Evolutionary conservation across 1,284 basidiomycete species (phyloP).

Genomic region (Ustanciosporium gigantosporum): DNA sequence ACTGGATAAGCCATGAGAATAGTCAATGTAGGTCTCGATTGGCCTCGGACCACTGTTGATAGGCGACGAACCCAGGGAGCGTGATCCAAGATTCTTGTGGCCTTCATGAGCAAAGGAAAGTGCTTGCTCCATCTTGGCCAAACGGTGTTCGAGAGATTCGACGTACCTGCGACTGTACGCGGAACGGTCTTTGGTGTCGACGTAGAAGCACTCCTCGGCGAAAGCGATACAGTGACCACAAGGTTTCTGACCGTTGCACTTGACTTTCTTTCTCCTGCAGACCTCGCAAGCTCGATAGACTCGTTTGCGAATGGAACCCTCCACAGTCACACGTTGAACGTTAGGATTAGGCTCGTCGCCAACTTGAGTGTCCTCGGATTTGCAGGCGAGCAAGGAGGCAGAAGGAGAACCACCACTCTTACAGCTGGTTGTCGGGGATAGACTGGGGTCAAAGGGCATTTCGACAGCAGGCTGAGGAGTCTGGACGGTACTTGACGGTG

Average conservation of each 20-base stretch:
- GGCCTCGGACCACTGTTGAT: too few relatives aligned
- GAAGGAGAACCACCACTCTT: neutral
- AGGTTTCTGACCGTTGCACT: slow-evolving; percentile 43
- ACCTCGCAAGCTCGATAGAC: slow-evolving; percentile 40
- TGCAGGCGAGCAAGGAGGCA: too few relatives aligned
- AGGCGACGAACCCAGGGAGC: too few relatives aligned
- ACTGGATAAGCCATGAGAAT: neutral
- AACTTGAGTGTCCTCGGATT: neutral
- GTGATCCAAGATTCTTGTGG: too few relatives aligned
- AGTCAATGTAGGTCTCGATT: too few relatives aligned
- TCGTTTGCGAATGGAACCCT: slow-evolving; percentile 27
- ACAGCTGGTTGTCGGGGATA: neutral
- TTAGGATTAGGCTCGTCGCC: neutral
- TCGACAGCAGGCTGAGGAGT: too few relatives aligned
- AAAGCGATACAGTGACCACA: slow-evolving; percentile 40
- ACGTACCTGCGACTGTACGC: slow-evolving; percentile 44
- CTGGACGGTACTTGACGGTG: too few relatives aligned
- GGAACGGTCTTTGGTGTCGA: slow-evolving; percentile 30
- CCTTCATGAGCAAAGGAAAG: neutral
- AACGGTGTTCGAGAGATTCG: slow-evolving; percentile 31
- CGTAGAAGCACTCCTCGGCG: slow-evolving; percentile 35
- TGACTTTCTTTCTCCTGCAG: slow-evolving; percentile 46
- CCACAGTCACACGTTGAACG: neutral
- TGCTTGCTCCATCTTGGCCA: slow-evolving; percentile 18
- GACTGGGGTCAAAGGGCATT: neutral